Base-by-base conservation (phyloP, 371 early-diverging fungal genomes). In the Haplosporangium sp. region DNA sequence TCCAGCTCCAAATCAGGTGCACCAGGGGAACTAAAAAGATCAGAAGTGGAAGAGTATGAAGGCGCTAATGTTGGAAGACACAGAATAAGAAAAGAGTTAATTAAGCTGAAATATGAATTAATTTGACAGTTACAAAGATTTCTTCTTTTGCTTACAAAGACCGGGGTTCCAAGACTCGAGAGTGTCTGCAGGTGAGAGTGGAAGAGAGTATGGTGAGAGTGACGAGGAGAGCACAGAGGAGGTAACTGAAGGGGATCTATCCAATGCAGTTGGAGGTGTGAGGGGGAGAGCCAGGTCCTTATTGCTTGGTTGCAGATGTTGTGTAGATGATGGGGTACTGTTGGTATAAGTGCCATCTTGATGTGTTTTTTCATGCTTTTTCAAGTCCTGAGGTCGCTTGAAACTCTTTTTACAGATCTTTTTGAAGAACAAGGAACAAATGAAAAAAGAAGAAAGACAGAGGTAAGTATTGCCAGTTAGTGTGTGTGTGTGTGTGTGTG, bases 351-450 rank as follows among this genome's bases (percentile, higher is more conserved):
- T 50, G 39, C 86, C 86, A 45, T 91, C 89, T 15, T 89, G 86
- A 77, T 97, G 97, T 10, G 91, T 93, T 81, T 91, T 92, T 74
- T 94, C 94, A 84, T 97, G 98, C 82, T 97, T 97, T 83, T 95
- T 96, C 76, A 96, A 84, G 76, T 97, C 98, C 87, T 96, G 97
- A 4, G 95, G 95, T 9, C 98, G 88, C 84, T 97, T 97, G 86
- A 97, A 97, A 8, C 94, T 84, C 81, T 96, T 94, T 44, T 85
- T 82, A 84, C 98, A 97, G 52, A 83, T 77, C 92, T 94, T 84
- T 52, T 7, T 37, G 56, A 52, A 42, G 6, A n/a, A 50, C 4
- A 47, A 47, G 42, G 42, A 42, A 42, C 10, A 10, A 42, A 42
- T 10, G 42, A 10, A 7, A 42, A 10, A 42, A 42, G 42, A 10